Percentiles rank a stretch among this genome's conserved stretches.
phyloP scores from a whole-genome alignment of 2,329 filamentous ascomycete genomes.

The Monosporascus ibericus region DNA sequence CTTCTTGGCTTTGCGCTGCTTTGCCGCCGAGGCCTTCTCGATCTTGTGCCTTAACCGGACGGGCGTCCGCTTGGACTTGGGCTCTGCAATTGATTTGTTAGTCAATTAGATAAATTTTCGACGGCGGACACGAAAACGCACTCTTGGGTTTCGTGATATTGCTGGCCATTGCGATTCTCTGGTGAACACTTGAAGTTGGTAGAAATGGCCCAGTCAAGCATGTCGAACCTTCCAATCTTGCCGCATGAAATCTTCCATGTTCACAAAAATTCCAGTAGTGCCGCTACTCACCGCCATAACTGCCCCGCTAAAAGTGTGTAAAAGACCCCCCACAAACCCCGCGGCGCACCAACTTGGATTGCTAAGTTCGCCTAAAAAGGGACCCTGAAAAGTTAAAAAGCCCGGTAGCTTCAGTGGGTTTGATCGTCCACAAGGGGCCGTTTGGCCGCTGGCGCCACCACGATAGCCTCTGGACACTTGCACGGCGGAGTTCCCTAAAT shows the following conservation, averaged over 20 bases:
- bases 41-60: constrained; percentile 93
- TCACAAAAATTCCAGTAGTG: constrained; percentile 17
- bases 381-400: constrained; percentile 1
- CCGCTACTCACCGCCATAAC: constrained; percentile 17
- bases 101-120: neutral
- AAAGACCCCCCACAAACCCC: too few species aligned
- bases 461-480: neutral
- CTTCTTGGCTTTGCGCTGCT: constrained; percentile 87
- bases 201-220: neutral
- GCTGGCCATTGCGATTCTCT: constrained; percentile 20
- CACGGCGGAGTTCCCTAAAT: constrained; percentile 11
- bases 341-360: too few species aligned
- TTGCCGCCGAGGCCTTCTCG: constrained; percentile 82
- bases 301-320: too few species aligned
- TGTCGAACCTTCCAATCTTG: too few species aligned
- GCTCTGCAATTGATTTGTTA: constrained; percentile 52
- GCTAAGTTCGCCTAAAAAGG: neutral
- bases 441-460: neutral
- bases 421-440: neutral
- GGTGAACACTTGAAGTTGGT: constrained; percentile 3
- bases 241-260: constrained; percentile 16
- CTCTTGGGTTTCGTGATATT: constrained; percentile 26
- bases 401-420: constrained; percentile 4
- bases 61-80: constrained; percentile 86
- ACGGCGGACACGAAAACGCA: constrained; percentile 9